phyloP scores from a whole-genome alignment of 257 asterid genomes.

The Plantago elongata region DNA sequence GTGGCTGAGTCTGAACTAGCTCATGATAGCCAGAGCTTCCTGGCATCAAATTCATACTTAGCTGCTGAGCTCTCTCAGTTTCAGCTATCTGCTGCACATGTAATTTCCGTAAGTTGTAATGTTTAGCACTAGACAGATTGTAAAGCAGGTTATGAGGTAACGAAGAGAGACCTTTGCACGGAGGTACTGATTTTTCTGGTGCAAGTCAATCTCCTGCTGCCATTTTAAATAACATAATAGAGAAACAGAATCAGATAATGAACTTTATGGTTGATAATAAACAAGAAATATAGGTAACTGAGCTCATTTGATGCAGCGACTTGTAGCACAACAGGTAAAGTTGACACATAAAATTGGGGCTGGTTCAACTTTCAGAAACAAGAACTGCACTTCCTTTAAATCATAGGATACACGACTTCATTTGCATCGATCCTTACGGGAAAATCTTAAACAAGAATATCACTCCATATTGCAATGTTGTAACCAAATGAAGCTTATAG shows the following conservation, averaged over 20 bases:
- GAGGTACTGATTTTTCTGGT: conserved; percentile 80
- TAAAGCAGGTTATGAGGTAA: neutral
- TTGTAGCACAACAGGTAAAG: no score
- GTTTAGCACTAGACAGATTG: neutral
- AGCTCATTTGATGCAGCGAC: neutral
- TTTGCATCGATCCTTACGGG: no score
- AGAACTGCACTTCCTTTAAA: no score
- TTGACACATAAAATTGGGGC: no score
- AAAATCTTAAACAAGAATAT: no score
- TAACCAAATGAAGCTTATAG: no score
- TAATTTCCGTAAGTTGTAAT: neutral
- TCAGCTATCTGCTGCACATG: conserved; percentile 74
- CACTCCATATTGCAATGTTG: no score
- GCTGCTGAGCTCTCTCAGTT: conserved; percentile 63
- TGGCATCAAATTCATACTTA: conserved; percentile 73
- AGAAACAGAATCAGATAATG: conserved; percentile 25
- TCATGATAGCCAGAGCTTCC: conserved; percentile 56
- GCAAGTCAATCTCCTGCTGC: conserved; percentile 85
- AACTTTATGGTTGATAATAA: neutral
- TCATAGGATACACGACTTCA: no score
- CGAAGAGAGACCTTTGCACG: conserved; percentile 68
- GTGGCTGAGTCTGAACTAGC: conserved; percentile 42
- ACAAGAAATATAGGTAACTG: neutral
- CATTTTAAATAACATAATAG: conserved; percentile 12
- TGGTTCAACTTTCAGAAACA: no score